Base-by-base conservation (phyloP, 1,284 basidiomycete genomes). In the Tilletia indica region DNA sequence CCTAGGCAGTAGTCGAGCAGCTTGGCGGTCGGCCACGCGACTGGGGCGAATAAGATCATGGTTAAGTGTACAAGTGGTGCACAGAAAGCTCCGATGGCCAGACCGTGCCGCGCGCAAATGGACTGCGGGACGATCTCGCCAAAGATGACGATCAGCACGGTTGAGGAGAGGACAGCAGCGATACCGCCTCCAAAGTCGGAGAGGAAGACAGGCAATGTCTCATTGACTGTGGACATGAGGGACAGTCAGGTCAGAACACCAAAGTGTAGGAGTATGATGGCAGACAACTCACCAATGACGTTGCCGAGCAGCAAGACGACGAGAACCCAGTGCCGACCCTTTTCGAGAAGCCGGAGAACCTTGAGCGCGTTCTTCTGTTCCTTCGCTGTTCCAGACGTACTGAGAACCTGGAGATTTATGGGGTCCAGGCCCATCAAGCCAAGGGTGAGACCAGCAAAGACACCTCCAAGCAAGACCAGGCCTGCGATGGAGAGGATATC, bases 341-440 rank as follows among this genome's bases (percentile, higher is more conserved):
- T 90, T 68, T 86, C 86, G 85, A 97, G 89, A 1, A 97, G 87
- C n/a, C 86, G 86, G 42, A 87, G 78, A 3, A 87, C 87, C 71
- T 83, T 86, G 12, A 84, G 78, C 0, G 86, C 86, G 71, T 86
- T 83, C 63, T 74, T 77, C 72, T 82, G 80, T 77, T 87, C 86
- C 45, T 80, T 77, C 79, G 94, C 89, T 25, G 90, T 91, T 0
- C 93, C 94, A 0, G 92, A 92, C 0, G 90, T 88, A 0, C 92
- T 87, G 34, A 96, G 87, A 0, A 97, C 94, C 38, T 93, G 90
- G 21, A 97, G 87, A 81, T 97, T 94, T 58, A 97, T 88, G 78
- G 94, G 92, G 80, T 98, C 95, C 21, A 97, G 89, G 1, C 95
- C 94, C 94, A 97, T 97, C 42, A 97, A 87, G 4, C 93, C 94